Percentiles rank a stretch among this genome's conserved stretches.
Evolutionary conservation across 1,139 yeast species (phyloP).

Genomic region (Geotrichum klebahnii): DNA sequence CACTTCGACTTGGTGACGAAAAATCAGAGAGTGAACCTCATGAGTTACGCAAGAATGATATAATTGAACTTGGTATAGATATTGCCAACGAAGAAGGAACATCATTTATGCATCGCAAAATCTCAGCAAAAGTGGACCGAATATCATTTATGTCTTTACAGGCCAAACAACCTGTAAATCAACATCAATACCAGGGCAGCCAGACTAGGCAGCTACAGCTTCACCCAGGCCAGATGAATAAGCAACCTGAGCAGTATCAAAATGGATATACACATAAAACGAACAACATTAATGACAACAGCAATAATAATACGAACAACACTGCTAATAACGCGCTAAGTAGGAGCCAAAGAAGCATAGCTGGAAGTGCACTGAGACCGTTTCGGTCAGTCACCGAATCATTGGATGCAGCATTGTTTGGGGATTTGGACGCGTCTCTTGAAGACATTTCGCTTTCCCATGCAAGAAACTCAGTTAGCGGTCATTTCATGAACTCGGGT

Average conservation of each 20-base stretch:
- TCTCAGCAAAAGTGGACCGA: slow-evolving; percentile 73
- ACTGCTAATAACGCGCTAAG: not conserved
- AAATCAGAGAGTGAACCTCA: slow-evolving; percentile 50
- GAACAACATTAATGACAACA: not conserved
- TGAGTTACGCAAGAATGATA: slow-evolving; percentile 69
- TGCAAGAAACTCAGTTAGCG: slow-evolving; percentile 53
- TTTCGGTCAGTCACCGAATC: slow-evolving; percentile 29
- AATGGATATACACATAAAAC: not conserved
- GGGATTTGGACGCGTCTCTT: slow-evolving; percentile 61
- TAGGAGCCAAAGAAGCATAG: not conserved
- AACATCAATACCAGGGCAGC: not conserved
- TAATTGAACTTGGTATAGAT: slow-evolving; percentile 85
- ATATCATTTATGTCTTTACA: slow-evolving; percentile 55
- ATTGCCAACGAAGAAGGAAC: slow-evolving; percentile 61
- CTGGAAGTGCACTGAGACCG: not conserved
- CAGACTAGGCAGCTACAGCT: not conserved
- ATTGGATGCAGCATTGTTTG: slow-evolving; percentile 73
- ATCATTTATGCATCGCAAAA: slow-evolving; percentile 69
- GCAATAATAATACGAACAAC: not conserved
- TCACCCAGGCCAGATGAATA: slow-evolving; percentile 8
- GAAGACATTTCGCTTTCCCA: slow-evolving; percentile 60
- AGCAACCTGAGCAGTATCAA: slow-evolving; percentile 1
- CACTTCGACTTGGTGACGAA: slow-evolving; percentile 59
- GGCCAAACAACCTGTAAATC: slow-evolving; percentile 1
- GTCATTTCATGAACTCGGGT: slow-evolving; percentile 60